phyloP scores from a whole-genome alignment of 176 grass and related monocot genomes.

The Otatea glauca region DNA sequence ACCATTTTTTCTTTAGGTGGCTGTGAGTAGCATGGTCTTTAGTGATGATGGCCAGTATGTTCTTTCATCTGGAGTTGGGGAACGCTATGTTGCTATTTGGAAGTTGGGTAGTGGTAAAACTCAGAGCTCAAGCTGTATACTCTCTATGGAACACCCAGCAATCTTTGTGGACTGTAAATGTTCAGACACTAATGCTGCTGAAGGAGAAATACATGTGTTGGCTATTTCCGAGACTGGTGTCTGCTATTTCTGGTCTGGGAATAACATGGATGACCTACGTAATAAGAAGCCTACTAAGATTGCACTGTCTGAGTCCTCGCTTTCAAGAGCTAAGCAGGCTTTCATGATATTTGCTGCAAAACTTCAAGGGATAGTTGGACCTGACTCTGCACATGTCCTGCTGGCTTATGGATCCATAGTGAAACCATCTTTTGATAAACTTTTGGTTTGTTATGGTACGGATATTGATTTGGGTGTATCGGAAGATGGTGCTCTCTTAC shows the following conservation, averaged over 20 bases:
- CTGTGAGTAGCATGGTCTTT: slow-evolving; percentile 85
- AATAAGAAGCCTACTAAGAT: slow-evolving; percentile 83
- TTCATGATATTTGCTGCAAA: slow-evolving; percentile 76
- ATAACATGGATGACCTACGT: slow-evolving; percentile 57
- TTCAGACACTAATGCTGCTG: slow-evolving; percentile 26
- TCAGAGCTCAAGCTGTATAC: slow-evolving; percentile 64
- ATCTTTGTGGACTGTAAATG: slow-evolving; percentile 79
- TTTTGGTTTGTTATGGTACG: slow-evolving; percentile 65
- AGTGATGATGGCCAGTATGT: slow-evolving; percentile 74
- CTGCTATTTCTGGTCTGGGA: slow-evolving; percentile 89
- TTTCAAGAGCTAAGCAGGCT: slow-evolving; percentile 52
- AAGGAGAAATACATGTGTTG: slow-evolving; percentile 62
- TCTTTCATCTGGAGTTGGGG: slow-evolving; percentile 86
- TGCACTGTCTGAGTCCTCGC: slow-evolving; percentile 49
- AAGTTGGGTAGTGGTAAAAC: slow-evolving; percentile 63
- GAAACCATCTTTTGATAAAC: slow-evolving; percentile 88
- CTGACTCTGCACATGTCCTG: slow-evolving; percentile 68
- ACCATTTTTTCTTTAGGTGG: slow-evolving; percentile 53
- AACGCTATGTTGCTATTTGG: slow-evolving; percentile 92
- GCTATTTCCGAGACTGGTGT: slow-evolving; percentile 85
- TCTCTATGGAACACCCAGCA: slow-evolving; percentile 88
- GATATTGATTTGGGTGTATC: slow-evolving; percentile 73
- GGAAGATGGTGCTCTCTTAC: slow-evolving; percentile 82
- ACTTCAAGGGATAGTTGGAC: slow-evolving; percentile 64
- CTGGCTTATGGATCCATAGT: slow-evolving; percentile 85